Evolutionary conservation across 495 filamentous ascomycete species (phyloP).

Genomic region (Talaromyces borbonicus): DNA sequence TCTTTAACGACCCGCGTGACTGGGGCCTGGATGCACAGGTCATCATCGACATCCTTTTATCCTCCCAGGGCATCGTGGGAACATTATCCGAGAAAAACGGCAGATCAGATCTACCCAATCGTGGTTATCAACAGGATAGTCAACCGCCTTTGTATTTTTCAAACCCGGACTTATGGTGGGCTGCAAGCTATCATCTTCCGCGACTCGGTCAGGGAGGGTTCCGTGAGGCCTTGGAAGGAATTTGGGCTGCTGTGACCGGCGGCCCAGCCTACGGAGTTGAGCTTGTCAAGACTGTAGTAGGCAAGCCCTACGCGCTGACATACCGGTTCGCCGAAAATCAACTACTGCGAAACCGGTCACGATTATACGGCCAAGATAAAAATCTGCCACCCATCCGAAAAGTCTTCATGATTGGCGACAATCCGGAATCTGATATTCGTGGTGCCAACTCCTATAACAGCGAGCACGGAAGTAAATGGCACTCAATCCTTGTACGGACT

Average conservation of each 20-base stretch:
- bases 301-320: conserved; percentile 69
- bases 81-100: conserved; percentile 58
- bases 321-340: conserved; percentile 77
- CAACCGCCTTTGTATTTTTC: conserved; percentile 79
- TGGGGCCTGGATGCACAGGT: conserved; percentile 85
- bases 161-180: conserved; percentile 88
- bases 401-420: conserved; percentile 98
- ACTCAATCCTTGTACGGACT: conserved; percentile 70
- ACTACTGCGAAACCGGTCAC: conserved; percentile 49
- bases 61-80: conserved; percentile 61
- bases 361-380: conserved; percentile 28
- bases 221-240: conserved; percentile 65
- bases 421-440: conserved; percentile 81
- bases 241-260: conserved; percentile 66
- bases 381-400: conserved; percentile 39
- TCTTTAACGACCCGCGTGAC: conserved; percentile 87
- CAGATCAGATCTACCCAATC: conserved; percentile 48
- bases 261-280: conserved; percentile 42
- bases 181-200: conserved; percentile 70
- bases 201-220: conserved; percentile 92
- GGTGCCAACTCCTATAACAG: conserved; percentile 77
- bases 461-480: conserved; percentile 59
- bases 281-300: conserved; percentile 59
- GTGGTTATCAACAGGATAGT: conserved; percentile 63
- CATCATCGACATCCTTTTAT: conserved; percentile 71